These are phyloP conservation scores for Aspergillus alliaceus DNA, from an alignment of 2,329 filamentous ascomycete species.

Conservation along the genomic window DNA sequence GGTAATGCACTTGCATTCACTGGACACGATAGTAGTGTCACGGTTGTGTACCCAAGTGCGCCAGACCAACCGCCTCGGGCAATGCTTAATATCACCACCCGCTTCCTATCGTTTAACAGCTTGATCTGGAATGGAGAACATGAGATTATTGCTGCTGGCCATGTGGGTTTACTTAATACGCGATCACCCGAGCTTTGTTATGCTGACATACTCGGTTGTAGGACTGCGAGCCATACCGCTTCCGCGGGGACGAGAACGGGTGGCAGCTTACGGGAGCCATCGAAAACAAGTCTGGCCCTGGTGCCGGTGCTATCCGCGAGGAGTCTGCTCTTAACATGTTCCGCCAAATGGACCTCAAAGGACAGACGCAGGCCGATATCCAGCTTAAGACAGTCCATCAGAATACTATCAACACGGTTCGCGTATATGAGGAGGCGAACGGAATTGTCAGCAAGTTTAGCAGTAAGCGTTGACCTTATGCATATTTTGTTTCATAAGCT, in stretches of 20 bases:
- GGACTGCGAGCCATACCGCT: conserved; percentile 83
- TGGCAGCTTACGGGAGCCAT: conserved; percentile 84
- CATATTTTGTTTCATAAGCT: neutral
- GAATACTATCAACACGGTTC: conserved; percentile 87
- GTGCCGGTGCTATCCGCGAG: conserved; percentile 64
- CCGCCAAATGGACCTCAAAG: conserved; percentile 96
- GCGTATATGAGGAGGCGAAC: conserved; percentile 68
- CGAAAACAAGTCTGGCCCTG: conserved; percentile 68
- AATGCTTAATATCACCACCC: conserved; percentile 86
- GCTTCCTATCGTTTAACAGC: conserved; percentile 88
- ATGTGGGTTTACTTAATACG: conserved; percentile 52
- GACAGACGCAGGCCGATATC: conserved; percentile 86
- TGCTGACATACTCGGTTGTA: conserved; percentile 25
- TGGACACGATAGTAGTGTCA: conserved; percentile 94
- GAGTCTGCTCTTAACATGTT: conserved; percentile 98
- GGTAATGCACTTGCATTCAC: conserved; percentile 93
- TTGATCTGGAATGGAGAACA: conserved; percentile 88
- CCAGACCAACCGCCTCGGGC: conserved; percentile 88
- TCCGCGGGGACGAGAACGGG: conserved; percentile 73
- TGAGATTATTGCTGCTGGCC: conserved; percentile 93
- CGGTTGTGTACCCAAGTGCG: conserved; percentile 88
- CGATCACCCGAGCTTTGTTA: neutral
- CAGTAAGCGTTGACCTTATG: conserved; percentile 58
- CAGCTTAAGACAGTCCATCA: conserved; percentile 95
- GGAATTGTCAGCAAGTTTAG: conserved; percentile 75